These are phyloP conservation scores for Ilyonectria mors-panacis DNA, from an alignment of 2,329 filamentous ascomycete genomes.

Conservation along the genomic window DNA sequence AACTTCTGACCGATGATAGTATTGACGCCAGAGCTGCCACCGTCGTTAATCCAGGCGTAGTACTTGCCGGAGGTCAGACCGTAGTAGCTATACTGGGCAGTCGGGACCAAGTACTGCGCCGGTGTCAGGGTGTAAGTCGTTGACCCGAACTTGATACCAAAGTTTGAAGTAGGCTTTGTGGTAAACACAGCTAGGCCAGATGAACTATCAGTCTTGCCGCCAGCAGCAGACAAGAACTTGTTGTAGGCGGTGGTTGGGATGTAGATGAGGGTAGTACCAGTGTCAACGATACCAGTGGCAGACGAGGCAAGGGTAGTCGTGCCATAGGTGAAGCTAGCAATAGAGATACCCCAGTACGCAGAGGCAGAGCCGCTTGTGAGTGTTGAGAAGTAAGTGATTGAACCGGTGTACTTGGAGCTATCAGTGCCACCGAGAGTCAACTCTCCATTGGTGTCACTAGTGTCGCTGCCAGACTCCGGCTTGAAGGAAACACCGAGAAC, in stretches of 20 bases:
- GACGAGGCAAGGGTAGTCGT: slow-evolving; percentile 34
- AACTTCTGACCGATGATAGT: slow-evolving; percentile 51
- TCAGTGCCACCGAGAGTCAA: slow-evolving; percentile 44
- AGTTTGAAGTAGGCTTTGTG: slow-evolving; percentile 48
- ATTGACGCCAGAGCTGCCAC: slow-evolving; percentile 46
- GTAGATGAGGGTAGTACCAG: slow-evolving; percentile 48
- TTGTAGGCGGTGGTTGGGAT: slow-evolving; percentile 46
- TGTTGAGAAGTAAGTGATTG: slow-evolving; percentile 39
- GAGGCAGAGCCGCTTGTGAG: slow-evolving; percentile 30
- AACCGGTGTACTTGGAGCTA: slow-evolving; percentile 38
- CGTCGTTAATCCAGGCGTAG: slow-evolving; percentile 49
- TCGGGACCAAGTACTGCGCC: slow-evolving; percentile 45
- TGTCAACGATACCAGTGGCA: slow-evolving; percentile 45
- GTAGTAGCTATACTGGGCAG: slow-evolving; percentile 44
- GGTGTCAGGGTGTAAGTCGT: slow-evolving; percentile 49
- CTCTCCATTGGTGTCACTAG: slow-evolving; percentile 43
- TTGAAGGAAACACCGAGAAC: slow-evolving; percentile 49
- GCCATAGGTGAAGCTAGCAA: slow-evolving; percentile 44
- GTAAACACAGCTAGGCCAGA: slow-evolving; percentile 45
- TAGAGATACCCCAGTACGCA: slow-evolving; percentile 45
- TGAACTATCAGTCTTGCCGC: slow-evolving; percentile 43
- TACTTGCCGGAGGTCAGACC: slow-evolving; percentile 45
- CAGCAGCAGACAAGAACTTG: slow-evolving; percentile 47
- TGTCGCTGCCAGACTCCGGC: slow-evolving; percentile 46
- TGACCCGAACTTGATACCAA: slow-evolving; percentile 47